A percentile compares a stretch with the other conserved stretches of the same genome.
Conservation (phyloP, 2,329 filamentous ascomycete genomes). For the Aureobasidium pullulans region DNA sequence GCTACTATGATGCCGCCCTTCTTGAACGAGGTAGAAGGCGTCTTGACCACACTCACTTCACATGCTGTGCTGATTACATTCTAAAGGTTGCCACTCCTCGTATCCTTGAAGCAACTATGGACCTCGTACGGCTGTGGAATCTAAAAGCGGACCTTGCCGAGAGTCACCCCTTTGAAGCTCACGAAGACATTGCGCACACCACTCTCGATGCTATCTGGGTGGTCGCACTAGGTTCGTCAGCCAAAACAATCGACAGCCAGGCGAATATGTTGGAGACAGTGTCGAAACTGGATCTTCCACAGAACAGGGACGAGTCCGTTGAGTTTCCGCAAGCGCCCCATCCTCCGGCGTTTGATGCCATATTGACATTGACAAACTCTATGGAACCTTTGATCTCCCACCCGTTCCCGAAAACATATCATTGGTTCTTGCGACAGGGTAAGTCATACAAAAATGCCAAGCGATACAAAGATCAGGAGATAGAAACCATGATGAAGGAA, state of each 20-base stretch:
- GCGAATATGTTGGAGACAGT: conserved; percentile 14
- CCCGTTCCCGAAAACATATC: conserved; percentile 20
- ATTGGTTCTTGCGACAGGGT: conserved; percentile 19
- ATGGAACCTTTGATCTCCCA: conserved; percentile 19
- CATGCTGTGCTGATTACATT: not conserved
- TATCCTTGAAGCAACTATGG: conserved; percentile 20
- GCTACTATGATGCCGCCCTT: conserved; percentile 25
- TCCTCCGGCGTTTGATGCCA: conserved; percentile 19
- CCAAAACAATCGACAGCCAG: conserved; percentile 23
- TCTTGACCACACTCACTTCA: too few species aligned
- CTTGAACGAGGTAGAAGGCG: conserved; percentile 18
- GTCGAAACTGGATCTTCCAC: conserved; percentile 6
- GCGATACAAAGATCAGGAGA: conserved; percentile 25
- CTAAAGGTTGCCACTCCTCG: conserved; percentile 22
- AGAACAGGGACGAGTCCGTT: conserved; percentile 11
- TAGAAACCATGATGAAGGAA: conserved; percentile 27
- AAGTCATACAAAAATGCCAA: conserved; percentile 13
- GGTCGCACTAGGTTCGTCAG: conserved; percentile 29
- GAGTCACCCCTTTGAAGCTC: conserved; percentile 27
- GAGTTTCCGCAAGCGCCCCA: conserved; percentile 18
- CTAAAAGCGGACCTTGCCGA: conserved; percentile 24
- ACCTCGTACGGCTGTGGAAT: conserved; percentile 27
- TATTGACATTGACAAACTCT: conserved; percentile 19
- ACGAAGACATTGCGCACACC: conserved; percentile 29
- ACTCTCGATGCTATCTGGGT: conserved; percentile 36